Conservation (phyloP, 2,329 filamentous ascomycete genomes). For the Epichloe sylvatica region DNA sequence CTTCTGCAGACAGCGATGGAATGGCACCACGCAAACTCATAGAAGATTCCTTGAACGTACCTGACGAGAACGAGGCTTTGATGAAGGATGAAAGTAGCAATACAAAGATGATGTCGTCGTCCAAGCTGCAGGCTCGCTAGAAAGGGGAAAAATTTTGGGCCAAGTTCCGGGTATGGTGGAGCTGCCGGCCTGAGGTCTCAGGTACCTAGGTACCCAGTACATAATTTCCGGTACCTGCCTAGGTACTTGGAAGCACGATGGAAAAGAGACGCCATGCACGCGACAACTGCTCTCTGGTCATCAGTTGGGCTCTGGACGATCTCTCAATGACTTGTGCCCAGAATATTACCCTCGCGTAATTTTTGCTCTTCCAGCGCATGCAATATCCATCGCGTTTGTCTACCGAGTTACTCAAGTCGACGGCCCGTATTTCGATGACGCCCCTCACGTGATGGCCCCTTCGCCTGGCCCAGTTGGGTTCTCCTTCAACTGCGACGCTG, state of each 20-base stretch:
- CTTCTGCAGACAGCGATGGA: background rate
- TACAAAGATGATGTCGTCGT: conserved; percentile 3
- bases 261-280: too few species aligned
- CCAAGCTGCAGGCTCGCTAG: background rate
- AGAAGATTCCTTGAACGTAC: background rate
- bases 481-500: background rate
- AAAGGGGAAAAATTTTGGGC: conserved; percentile 19
- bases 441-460: background rate
- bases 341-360: too few species aligned
- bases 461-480: background rate
- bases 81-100: background rate
- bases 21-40: background rate
- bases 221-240: too few species aligned
- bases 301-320: too few species aligned
- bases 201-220: background rate
- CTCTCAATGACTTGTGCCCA: too few species aligned
- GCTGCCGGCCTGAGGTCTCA: conserved; percentile 21
- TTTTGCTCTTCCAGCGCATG: too few species aligned
- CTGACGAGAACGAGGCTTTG: background rate
- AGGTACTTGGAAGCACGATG: too few species aligned
- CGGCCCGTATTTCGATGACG: background rate
- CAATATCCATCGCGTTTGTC: too few species aligned
- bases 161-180: conserved; percentile 7
- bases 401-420: too few species aligned
- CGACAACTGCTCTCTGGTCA: too few species aligned